phyloP scores from a whole-genome alignment of 2,329 filamentous ascomycete genomes.

The Penicillium sp. region DNA sequence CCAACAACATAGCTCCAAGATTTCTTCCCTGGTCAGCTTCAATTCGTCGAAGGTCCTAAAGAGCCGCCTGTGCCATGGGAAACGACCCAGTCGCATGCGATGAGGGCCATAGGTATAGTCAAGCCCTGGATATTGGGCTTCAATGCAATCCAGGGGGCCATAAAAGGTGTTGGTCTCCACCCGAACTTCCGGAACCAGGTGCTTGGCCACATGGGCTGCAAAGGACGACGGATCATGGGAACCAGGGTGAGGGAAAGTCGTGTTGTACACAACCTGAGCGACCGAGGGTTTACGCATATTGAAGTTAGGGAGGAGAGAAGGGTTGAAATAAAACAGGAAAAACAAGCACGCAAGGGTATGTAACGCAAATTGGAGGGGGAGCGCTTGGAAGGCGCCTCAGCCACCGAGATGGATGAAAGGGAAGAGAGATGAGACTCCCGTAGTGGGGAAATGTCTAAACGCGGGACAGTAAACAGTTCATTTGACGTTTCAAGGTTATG shows the following conservation, averaged over 20 bases:
- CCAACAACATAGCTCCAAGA: conserved; percentile 63
- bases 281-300: conserved; percentile 63
- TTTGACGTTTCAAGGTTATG: neutral
- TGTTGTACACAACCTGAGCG: conserved; percentile 58
- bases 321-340: neutral
- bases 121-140: conserved; percentile 66
- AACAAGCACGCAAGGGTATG: neutral
- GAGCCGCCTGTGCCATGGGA: conserved; percentile 60
- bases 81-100: conserved; percentile 62
- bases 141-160: conserved; percentile 63
- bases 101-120: conserved; percentile 64
- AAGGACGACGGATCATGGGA: conserved; percentile 60
- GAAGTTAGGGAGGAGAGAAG: neutral
- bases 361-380: neutral
- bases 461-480: neutral
- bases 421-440: neutral
- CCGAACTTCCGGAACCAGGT: conserved; percentile 65
- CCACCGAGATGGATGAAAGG: neutral
- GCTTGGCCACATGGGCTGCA: conserved; percentile 58
- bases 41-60: conserved; percentile 63
- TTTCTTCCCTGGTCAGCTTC: conserved; percentile 59
- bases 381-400: conserved; percentile 7
- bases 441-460: conserved; percentile 1
- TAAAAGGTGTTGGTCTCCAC: conserved; percentile 65
- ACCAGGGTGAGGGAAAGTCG: conserved; percentile 58